Evolutionary conservation across 345 rosid genomes (phyloP).

Genomic region (Salix viminalis): DNA sequence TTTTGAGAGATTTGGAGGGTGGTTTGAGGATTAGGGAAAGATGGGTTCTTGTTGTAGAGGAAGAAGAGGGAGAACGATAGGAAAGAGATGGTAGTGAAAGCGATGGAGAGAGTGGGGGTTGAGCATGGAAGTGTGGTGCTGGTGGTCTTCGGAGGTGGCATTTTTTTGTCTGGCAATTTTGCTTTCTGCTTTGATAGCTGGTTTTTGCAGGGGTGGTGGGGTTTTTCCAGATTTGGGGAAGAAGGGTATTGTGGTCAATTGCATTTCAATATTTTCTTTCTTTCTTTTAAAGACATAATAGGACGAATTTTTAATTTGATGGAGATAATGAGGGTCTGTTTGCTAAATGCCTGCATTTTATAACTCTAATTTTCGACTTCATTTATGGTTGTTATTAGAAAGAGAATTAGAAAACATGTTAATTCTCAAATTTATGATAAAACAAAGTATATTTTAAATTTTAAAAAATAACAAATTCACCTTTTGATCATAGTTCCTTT

Average conservation of each 20-base stretch:
- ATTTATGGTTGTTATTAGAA: neutral
- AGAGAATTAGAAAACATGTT: neutral
- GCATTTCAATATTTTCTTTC: neutral
- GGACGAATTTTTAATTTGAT: neutral
- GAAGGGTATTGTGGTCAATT: neutral
- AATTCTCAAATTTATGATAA: no score
- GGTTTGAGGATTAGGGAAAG: slow-evolving; percentile 1
- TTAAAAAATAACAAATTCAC: no score
- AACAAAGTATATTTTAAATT: no score
- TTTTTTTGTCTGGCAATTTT: neutral
- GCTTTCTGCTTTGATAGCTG: neutral
- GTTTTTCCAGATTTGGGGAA: neutral
- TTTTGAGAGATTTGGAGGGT: slow-evolving; percentile 3
- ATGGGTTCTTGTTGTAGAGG: neutral
- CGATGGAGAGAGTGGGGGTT: slow-evolving; percentile 1
- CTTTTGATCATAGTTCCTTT: no score
- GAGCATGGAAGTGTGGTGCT: neutral
- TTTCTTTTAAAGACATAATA: no score
- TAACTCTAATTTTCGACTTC: neutral
- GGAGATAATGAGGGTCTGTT: neutral
- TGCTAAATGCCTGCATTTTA: neutral
- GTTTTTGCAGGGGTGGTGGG: neutral
- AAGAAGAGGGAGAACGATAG: neutral
- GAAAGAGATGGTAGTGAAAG: neutral
- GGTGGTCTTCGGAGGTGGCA: neutral